Base-by-base conservation (phyloP, 768 basidiomycete genomes). In the Boletus pseudo-olivaceus region DNA sequence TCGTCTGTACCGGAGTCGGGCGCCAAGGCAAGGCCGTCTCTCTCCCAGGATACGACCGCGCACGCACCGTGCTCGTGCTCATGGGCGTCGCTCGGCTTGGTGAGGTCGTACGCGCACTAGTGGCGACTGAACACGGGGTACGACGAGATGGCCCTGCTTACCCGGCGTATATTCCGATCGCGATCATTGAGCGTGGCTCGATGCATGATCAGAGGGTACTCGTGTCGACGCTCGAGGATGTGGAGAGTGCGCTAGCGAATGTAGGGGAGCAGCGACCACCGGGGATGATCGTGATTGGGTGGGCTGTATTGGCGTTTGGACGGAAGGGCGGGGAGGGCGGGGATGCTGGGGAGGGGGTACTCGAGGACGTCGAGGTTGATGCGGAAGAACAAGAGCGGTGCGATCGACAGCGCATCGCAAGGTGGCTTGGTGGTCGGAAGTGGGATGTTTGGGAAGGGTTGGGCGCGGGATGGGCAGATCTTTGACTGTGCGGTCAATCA, bases 241-340 rank as follows among this genome's bases (percentile, higher is more conserved):
- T 98, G 37, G 82, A 80, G 15, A 71, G 70, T 17, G 93, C 88
- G 2, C 67, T 98, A 67, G 85, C 87, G 52, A 82, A 79, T 56
- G 73, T 79, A 2, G 93, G 89, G 8, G 89, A 92, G 62, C 94
- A 98, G 69, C 74, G 95, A 34, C 93, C 95, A 17, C 97, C 97
- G 0, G 97, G 94, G 9, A 94, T 99, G 90, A 88, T 98, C 67
- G 79, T 98, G 30, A 78, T 99, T 61, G 97, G 97, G 2, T 99
- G 95, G 95, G 80, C 87, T 3, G 88, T 89, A 10, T 67, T 93
- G 57, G 85, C 88, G 37, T 72, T 98, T 41, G 65, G 62, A 15
- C 50, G 65, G 12, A 52, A 32, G 53, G 41, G 52, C 3, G 64
- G 64, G 8, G 53, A 64, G 42, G 85, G 88, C 69, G 85, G 82